Percentiles rank a stretch among this genome's conserved stretches.
These are phyloP conservation scores for Lentinula boryana DNA, from an alignment of 768 basidiomycete species.

Conservation along the genomic window DNA sequence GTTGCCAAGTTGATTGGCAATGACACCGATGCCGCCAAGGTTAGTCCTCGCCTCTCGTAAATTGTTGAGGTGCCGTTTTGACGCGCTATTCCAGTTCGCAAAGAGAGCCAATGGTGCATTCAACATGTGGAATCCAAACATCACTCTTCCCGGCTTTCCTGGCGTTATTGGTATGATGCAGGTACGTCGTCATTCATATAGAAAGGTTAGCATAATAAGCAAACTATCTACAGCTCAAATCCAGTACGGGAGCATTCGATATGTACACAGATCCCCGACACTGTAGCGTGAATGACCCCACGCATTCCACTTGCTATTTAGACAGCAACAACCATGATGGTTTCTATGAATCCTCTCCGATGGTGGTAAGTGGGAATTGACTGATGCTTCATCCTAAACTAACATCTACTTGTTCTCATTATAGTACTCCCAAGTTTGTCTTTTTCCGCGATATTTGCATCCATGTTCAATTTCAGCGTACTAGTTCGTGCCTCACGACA, in stretches of 20 bases:
- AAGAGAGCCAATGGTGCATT: constrained; percentile 48
- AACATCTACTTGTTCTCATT: neutral
- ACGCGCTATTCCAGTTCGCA: constrained; percentile 34
- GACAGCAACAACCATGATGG: constrained; percentile 51
- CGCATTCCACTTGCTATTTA: constrained; percentile 52
- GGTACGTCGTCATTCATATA: constrained; percentile 20
- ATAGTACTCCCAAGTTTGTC: constrained; percentile 52
- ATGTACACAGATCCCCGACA: constrained; percentile 58
- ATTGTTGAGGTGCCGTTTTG: no score
- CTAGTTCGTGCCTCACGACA: constrained; percentile 63
- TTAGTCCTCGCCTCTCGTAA: constrained; percentile 12
- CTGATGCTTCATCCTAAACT: neutral
- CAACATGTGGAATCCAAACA: constrained; percentile 56
- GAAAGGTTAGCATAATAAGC: no score
- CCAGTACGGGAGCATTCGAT: constrained; percentile 51
- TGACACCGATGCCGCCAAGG: constrained; percentile 44
- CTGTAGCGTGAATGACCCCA: constrained; percentile 59
- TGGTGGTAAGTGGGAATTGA: constrained; percentile 35
- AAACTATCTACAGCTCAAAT: constrained; percentile 35
- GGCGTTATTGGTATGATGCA: constrained; percentile 56
- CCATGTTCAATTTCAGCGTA: neutral
- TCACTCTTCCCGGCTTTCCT: constrained; percentile 43
- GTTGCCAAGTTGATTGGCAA: constrained; percentile 52
- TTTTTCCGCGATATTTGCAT: neutral
- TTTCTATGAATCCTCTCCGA: constrained; percentile 63